Evolutionary conservation across 2,329 filamentous ascomycete genomes (phyloP).

Genomic region (Aspergillus tamarii): DNA sequence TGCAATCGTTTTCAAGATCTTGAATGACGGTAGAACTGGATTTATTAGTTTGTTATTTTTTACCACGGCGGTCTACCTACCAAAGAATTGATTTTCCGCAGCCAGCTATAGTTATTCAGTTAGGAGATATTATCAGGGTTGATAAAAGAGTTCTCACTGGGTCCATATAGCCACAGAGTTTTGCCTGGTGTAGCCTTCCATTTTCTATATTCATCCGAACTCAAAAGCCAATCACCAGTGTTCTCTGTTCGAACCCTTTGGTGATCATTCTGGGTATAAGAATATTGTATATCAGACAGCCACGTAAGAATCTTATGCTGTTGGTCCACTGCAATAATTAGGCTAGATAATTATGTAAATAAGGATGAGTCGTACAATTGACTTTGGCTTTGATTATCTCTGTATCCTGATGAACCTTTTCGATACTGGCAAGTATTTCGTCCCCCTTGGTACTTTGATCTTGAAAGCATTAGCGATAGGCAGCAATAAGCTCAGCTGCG

Average conservation of each 20-base stretch:
- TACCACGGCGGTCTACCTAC: not conserved
- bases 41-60: not conserved
- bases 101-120: not conserved
- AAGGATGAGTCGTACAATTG: not conserved
- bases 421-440: not conserved
- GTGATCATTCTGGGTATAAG: not conserved
- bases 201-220: not conserved
- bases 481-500: accelerated
- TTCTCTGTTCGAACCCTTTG: not conserved
- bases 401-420: not conserved
- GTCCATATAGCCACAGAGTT: not conserved
- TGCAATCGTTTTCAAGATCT: not conserved
- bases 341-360: not conserved
- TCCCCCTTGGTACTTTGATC: not conserved
- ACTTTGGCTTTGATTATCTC: not conserved
- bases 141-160: not conserved
- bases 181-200: not conserved
- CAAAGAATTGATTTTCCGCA: not conserved
- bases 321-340: not conserved
- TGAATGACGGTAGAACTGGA: not conserved
- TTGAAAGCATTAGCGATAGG: not conserved
- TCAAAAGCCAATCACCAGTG: not conserved
- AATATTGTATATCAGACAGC: not conserved
- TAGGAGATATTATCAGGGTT: not conserved
- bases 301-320: not conserved